Base-by-base conservation (phyloP, 257 asterid genomes). In the Ophiorrhiza pumila region DNA sequence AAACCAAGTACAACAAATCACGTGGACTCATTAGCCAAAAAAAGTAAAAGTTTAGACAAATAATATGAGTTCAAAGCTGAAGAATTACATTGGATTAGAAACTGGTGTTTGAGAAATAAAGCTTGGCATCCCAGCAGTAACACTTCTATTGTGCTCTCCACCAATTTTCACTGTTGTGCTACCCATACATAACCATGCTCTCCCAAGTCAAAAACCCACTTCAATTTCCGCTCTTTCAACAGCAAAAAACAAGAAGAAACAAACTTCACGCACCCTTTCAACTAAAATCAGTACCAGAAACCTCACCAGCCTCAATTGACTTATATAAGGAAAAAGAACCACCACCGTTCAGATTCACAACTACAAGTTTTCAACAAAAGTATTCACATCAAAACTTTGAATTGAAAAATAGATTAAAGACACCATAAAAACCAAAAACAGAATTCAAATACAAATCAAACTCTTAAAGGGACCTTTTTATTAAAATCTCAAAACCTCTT, bases 121-220 rank as follows among this genome's bases (percentile, higher is more conserved):
- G 88, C 96, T 91, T 74, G 98, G 96, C 93, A 88, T 92, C 87
- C 78, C 92, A 83, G 86, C 71, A 79, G 76, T 27, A 65, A 61
- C 79, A 76, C 82, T 80, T 69, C 63, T 78, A 62, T 82, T 79
- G 64, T 72, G 86, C 75, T 85, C 83, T 77, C 77, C 85, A 81
- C 88, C 89, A 91, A 80, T 61, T 56, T 79, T 80, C 72, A 85
- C 68, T 12, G 77, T 78, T 77, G 83, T 76, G 60, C 85, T 83
- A 72, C 78, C 80, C 85, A 80, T 78, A 79, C 78, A 78, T 69
- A 82, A 82, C 47, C 79, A 80, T 55, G 66, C 72, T 72, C 73
- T 72, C 83, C 49, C 76, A 68, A 62, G 53, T 71, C 69, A 35
- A 65, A 68, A 41, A 59, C 53, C 79, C 81, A 70, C 78, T 80